Evolutionary conservation across 129 eudicot species (phyloP), one percentile per base, ranked within the genome.

Genomic region (Dittrichia graveolens): DNA sequence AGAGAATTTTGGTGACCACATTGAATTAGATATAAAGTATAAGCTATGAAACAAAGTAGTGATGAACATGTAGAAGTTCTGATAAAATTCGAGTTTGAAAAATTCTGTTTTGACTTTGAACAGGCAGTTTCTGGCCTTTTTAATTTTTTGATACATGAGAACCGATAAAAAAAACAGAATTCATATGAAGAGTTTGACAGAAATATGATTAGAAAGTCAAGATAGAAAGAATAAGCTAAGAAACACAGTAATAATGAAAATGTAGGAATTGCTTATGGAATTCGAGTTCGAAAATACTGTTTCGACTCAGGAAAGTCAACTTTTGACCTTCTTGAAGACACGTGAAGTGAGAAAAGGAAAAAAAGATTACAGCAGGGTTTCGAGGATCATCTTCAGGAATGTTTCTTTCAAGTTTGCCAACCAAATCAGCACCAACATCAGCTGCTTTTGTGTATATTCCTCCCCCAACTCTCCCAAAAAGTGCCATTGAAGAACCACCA

Each of bases 361-460:
- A 61, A 54, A 47, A 67, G 54, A 58, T 80, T 84, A 84, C 88
- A 55, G 88, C 88, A 6, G 88, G 88, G 77, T 84, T 84, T 18
- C 88, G 83, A 8, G 88, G 88, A 77, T 84, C 88, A 62, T 84
- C 88, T 72, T 83, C 88, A 50, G 88, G 88, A 54, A 83, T 83
- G 52, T 83, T 83, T 42, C 61, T 74, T 80, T 84, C 88, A 41
- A 84, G 75, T 78, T 84, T 84, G 8, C 88, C 88, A 8, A 84
- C 88, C 38, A 84, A 73, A 57, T 84, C 88, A 48, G 88, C 88
- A 47, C 88, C 88, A 77, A 84, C 85, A 73, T 84, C 88, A 1
- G 88, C 88, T 40, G 88, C 88, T 84, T 84, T 84, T 18, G 88
- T 84, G 66, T 84, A 84, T 52, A 84, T 84, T 41, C 88, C 88